phyloP scores from a whole-genome alignment of 768 basidiomycete species.

The Serendipita sp. region DNA sequence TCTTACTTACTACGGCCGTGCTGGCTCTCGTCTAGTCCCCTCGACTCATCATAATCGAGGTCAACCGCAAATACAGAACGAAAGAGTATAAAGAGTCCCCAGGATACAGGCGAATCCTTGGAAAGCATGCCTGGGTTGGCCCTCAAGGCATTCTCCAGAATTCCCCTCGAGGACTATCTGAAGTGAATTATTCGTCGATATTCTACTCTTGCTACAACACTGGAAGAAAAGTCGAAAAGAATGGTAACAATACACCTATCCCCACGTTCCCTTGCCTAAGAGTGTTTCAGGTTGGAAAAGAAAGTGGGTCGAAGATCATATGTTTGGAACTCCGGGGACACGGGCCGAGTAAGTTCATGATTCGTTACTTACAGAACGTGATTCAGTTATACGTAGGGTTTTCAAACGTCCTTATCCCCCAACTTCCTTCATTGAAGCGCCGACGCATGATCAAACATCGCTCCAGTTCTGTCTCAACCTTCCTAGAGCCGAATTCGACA shows the following conservation, averaged over 20 bases:
- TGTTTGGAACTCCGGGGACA: not conserved
- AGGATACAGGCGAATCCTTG: not conserved
- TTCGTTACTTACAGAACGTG: not conserved
- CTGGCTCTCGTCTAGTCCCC: not conserved
- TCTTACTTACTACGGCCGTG: not conserved
- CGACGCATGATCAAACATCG: not conserved
- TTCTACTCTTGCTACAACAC: not conserved
- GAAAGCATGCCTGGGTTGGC: not conserved
- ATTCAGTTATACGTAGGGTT: not conserved
- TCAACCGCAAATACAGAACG: not conserved
- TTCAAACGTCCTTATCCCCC: not conserved
- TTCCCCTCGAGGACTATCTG: not conserved
- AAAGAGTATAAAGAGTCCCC: not conserved
- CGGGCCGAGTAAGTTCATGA: not conserved
- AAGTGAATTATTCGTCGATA: not conserved
- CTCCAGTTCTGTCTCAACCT: not conserved
- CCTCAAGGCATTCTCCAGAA: not conserved
- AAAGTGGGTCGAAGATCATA: not conserved
- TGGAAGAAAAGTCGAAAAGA: constrained; percentile 2
- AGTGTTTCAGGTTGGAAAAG: not conserved
- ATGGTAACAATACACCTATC: not conserved
- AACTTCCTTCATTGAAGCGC: not conserved
- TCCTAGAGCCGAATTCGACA: not conserved
- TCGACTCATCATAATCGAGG: constrained; percentile 2
- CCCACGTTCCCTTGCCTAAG: not conserved